Evolutionary conservation across 2,329 filamentous ascomycete genomes (phyloP), one percentile per base, ranked within the genome.

Genomic region (Aureobasidium melanogenum): DNA sequence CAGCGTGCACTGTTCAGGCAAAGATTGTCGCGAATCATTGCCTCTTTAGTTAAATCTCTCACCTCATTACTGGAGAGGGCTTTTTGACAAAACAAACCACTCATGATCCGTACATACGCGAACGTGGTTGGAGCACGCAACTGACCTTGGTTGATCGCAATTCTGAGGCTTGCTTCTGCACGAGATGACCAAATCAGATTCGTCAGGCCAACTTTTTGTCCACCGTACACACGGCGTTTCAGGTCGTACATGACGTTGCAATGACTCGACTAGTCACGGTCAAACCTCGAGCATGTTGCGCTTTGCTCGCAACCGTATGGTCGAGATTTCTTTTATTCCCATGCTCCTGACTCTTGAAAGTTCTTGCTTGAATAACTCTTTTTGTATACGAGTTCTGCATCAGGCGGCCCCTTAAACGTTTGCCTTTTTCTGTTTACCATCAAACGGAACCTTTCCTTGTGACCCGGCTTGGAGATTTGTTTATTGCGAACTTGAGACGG

Each of bases 191-290:
- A n/a, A 50, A 50, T 50, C 0, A 52, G 8, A 39, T 7, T 30
- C 14, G 34, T 54, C 22, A 38, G 34, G 36, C 36, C 38, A 22
- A 56, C 28, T 24, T 22, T 17, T 17, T 30, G 5, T 5, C 4
- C 15, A 15, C 32, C 5, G 32, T 36, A 36, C 2, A 36, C 12
- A 36, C 2, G 3, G 19, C 2, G 41, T 46, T 47, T 46, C 54
- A 26, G 7, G 38, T 38, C 28, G 38, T 36, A 44, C 41, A 46
- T 47, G 54, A 58, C 54, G 41, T 58, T 38, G 19, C 5, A 46
- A 58, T 58, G 54, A 58, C 54, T 58, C 41, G 54, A 39, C 28
- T 57, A 57, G 54, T 46, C 54, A 46, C 30, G 19, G 30, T 38
- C 19, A 51, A 24, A 19, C 15, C 17, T 51, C 14, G 48, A 51